These are phyloP conservation scores for Sclerotinia sclerotiorum DNA, from an alignment of 2,329 filamentous ascomycete species.

Conservation along the genomic window DNA sequence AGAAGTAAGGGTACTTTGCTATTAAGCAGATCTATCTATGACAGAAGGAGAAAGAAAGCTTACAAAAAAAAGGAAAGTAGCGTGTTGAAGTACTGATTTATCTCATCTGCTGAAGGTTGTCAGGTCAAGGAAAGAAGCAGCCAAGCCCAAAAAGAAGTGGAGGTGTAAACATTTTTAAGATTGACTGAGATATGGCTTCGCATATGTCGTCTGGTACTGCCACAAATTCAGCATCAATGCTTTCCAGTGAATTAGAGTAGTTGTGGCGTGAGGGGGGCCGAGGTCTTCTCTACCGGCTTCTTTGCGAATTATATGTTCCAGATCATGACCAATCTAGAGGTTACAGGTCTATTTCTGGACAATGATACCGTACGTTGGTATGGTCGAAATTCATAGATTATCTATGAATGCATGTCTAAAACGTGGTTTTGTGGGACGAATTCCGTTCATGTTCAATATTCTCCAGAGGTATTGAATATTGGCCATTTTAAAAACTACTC, in stretches of 20 bases:
- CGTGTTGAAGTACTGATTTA: neutral
- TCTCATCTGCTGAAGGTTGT: constrained; percentile 4
- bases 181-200: constrained; percentile 6
- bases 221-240: neutral
- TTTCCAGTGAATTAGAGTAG: constrained; percentile 4
- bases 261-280: neutral
- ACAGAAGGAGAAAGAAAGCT: neutral
- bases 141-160: neutral
- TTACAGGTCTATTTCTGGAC: neutral
- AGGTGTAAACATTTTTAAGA: neutral
- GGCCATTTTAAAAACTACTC: neutral
- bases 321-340: neutral
- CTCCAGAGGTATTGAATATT: neutral
- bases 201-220: neutral
- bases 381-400: neutral
- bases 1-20: neutral
- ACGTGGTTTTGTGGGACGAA: neutral
- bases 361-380: neutral
- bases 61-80: neutral
- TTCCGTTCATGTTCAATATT: neutral
- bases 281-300: neutral
- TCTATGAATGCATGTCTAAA: neutral
- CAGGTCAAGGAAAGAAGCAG: neutral
- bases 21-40: constrained; percentile 7
- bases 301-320: neutral